These are phyloP conservation scores for Chaetomium sp. DNA, from an alignment of 2,329 filamentous ascomycete genomes.

Conservation along the genomic window DNA sequence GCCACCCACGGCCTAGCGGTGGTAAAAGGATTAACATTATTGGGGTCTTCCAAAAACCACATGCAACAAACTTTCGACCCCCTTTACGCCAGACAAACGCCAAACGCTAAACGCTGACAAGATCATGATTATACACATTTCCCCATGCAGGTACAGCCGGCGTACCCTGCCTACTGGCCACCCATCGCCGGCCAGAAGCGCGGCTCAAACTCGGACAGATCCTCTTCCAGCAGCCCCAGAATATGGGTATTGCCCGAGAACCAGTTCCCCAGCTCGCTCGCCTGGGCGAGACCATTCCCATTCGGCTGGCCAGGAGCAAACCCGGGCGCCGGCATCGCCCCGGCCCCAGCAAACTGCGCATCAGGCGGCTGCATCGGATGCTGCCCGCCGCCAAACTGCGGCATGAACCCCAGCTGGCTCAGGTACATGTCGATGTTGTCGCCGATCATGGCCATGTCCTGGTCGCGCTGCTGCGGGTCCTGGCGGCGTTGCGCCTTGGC, in stretches of 20 bases:
- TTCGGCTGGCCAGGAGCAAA: constrained; percentile 7
- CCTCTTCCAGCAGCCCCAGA: constrained; percentile 66
- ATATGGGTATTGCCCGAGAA: constrained; percentile 67
- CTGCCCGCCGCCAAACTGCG: constrained; percentile 42
- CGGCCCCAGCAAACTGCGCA: constrained; percentile 14
- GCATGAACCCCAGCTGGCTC: constrained; percentile 63
- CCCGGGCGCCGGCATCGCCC: constrained; percentile 9
- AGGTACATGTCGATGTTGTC: constrained; percentile 67
- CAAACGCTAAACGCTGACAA: constrained; percentile 7
- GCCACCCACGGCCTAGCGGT: neutral
- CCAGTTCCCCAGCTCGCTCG: constrained; percentile 62
- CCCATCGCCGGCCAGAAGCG: constrained; percentile 27
- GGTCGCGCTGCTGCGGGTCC: constrained; percentile 45
- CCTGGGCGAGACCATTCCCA: constrained; percentile 32
- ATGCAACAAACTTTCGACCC: neutral
- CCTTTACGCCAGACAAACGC: neutral
- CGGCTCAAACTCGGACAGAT: constrained; percentile 49
- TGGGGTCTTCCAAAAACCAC: neutral
- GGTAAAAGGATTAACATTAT: neutral
- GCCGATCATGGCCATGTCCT: constrained; percentile 53
- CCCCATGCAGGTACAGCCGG: neutral
- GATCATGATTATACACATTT: neutral
- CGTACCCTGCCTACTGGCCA: neutral
- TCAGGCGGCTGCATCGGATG: neutral
- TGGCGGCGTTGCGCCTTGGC: constrained; percentile 54